Base-by-base conservation (phyloP, 78 protist species). In the Dictyostelium firmibasis region DNA sequence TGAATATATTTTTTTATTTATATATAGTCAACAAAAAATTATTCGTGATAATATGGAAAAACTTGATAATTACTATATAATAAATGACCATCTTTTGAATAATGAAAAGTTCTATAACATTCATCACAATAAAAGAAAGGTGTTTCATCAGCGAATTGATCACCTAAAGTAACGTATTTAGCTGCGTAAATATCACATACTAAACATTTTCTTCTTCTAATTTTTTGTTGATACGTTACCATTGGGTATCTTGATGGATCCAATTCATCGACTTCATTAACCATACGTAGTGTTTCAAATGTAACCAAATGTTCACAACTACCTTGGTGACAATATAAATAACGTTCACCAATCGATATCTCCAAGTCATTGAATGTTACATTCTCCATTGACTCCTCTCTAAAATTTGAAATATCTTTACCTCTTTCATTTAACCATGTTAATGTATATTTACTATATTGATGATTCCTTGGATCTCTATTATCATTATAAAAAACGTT, bases 131-230 rank as follows among this genome's bases (percentile, higher is more conserved):
- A 92, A 72, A 83, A 92, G 38, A 81, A 92, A 1, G 96, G 96
- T n/a, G 83, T 92, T 77, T 92, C 96, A 16, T 78, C 91, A 10
- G 62, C 79, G 3, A 77, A 11, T 77, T 62, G 78, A 23, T 92
- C 96, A 11, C 84, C 86, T n/a, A 84, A 14, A 0, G 96, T 92
- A n/a, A 79, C 96, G 62, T 84, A 94, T 92, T 82, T 94, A 20
- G 96, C 93, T 13, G 86, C 81, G 38, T 88, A 84, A 27, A 94
- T 86, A 50, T 94, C 96, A 41, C 96, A 94, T 27, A 94, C 85
- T 74, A 31, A 81, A 53, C 96, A 94, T 25, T 70, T 86, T 53
- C 84, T 87, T 76, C 91, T 82, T 38, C 92, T 43, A 8, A 43
- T 16, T 81, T 83, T 86, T 6, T 14, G 41, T 60, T 94, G 96